A percentile compares a stretch with the other conserved stretches of the same genome.
Conservation (phyloP, 2,329 filamentous ascomycete species). For the Talaromyces sp. region DNA sequence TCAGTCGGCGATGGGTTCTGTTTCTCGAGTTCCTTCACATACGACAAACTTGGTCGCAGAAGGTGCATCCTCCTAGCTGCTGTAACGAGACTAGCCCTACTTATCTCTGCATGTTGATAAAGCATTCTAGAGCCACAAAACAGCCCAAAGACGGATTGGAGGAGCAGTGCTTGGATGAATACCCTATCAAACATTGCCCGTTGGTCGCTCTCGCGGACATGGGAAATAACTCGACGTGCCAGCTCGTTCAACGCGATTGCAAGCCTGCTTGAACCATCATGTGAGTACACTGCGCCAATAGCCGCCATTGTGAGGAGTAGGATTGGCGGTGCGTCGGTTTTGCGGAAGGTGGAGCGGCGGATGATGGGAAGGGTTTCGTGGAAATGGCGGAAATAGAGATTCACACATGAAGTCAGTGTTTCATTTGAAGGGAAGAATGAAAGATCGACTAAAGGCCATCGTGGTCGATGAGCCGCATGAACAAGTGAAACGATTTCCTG, state of each 20-base stretch:
- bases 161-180: conserved; percentile 13
- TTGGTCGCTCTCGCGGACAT: conserved; percentile 14
- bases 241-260: conserved; percentile 14
- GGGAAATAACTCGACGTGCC: conserved; percentile 12
- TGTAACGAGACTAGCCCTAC: conserved; percentile 14
- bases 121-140: conserved; percentile 16
- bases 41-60: conserved; percentile 14
- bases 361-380: conserved; percentile 14
- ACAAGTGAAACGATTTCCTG: conserved; percentile 12
- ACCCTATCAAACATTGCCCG: conserved; percentile 15
- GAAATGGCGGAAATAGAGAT: conserved; percentile 15
- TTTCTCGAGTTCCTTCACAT: conserved; percentile 15
- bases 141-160: conserved; percentile 13
- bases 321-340: conserved; percentile 7
- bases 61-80: conserved; percentile 16
- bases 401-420: conserved; percentile 13
- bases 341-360: conserved; percentile 19
- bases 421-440: conserved; percentile 13
- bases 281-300: conserved; percentile 14
- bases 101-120: conserved; percentile 16
- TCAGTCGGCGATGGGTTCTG: conserved; percentile 5
- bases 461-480: conserved; percentile 10
- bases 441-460: conserved; percentile 13
- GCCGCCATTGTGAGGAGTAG: conserved; percentile 11
- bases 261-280: conserved; percentile 10